Evolutionary conservation across 768 basidiomycete species (phyloP).

Genomic region (Mycena albidolilacea): DNA sequence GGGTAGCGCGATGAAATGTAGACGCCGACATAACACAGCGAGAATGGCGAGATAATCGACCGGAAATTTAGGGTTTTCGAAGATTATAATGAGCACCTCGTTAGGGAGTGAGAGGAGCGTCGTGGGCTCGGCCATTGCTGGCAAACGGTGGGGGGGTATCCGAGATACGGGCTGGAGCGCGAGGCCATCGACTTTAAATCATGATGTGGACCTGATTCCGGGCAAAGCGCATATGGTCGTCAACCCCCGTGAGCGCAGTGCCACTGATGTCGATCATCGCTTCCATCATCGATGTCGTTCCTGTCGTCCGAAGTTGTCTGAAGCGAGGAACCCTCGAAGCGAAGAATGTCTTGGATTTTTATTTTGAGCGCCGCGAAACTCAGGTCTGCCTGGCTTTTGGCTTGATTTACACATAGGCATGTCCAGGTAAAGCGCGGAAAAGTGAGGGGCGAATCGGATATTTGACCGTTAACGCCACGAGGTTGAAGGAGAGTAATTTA

Average conservation of each 20-base stretch:
- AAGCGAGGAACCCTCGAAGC: too few relatives aligned
- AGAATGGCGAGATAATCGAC: conserved; percentile 28
- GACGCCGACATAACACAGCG: conserved; percentile 23
- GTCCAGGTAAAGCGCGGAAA: too few relatives aligned
- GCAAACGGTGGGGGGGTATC: background rate
- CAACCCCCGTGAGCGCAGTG: background rate
- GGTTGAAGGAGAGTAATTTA: too few relatives aligned
- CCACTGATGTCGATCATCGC: background rate
- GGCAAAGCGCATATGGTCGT: background rate
- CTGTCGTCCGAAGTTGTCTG: too few relatives aligned
- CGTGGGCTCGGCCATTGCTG: conserved; percentile 2
- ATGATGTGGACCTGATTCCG: background rate
- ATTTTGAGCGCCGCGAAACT: too few relatives aligned
- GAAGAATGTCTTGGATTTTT: too few relatives aligned
- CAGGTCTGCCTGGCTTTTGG: too few relatives aligned
- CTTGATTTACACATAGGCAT: too few relatives aligned
- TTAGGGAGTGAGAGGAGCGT: conserved; percentile 37
- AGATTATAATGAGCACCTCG: conserved; percentile 35
- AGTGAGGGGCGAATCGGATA: too few relatives aligned
- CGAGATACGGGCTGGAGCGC: background rate
- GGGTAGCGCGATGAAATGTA: conserved; percentile 36
- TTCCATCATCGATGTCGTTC: too few relatives aligned
- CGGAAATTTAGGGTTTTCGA: conserved; percentile 37
- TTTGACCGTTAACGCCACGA: too few relatives aligned
- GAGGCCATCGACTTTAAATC: background rate